Evolutionary conservation across 805 yeast genomes (phyloP), one percentile per base, ranked within the genome.

Genomic region (Kuraishia cidri): DNA sequence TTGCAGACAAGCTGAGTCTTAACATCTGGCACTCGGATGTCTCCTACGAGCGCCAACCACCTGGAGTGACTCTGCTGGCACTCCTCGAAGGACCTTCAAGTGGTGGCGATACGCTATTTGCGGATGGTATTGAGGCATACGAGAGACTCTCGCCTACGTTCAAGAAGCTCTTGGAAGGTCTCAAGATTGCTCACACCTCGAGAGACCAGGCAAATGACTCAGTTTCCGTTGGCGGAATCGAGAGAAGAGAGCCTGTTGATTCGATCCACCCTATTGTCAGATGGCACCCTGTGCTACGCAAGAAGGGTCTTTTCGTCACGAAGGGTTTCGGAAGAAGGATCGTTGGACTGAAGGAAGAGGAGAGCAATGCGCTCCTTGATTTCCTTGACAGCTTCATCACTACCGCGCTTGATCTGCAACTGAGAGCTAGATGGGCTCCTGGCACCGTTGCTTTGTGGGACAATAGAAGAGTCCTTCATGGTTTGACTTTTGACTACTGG

Each of bases 381-480:
- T 72, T 79, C 45, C 59, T 83, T 43, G 67, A 66, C 45, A 55
- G 60, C 32, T 75, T 73, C 42, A 61, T 76, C 25, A 58, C 56
- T 35, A 66, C 70, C 32, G 57, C 58, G 41, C 68, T 68, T 35
- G 86, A 79, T 50, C 63, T 79, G 44, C 83, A 79, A 42, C 60
- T 79, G 35, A 69, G 88, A 48, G 82, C 83, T 29, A 65, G 54
- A 34, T 82, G 87, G 82, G 78, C 73, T 48, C 76, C 78, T 33
- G 68, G 69, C 31, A 70, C 86, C 1, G 79, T 81, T 33, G 84
- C 77, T 13, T 54, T 79, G 18, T 82, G 90, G 90, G 92, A 82
- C 48, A 82, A 82, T 62, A 73, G 90, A 51, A 63, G 79, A 47
- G 69, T 75, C 7, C 56, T 70, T 16, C 90, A 82, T 52, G 62